Base-by-base conservation (phyloP, 2,329 filamentous ascomycete genomes). In the Colletotrichum siamense region DNA sequence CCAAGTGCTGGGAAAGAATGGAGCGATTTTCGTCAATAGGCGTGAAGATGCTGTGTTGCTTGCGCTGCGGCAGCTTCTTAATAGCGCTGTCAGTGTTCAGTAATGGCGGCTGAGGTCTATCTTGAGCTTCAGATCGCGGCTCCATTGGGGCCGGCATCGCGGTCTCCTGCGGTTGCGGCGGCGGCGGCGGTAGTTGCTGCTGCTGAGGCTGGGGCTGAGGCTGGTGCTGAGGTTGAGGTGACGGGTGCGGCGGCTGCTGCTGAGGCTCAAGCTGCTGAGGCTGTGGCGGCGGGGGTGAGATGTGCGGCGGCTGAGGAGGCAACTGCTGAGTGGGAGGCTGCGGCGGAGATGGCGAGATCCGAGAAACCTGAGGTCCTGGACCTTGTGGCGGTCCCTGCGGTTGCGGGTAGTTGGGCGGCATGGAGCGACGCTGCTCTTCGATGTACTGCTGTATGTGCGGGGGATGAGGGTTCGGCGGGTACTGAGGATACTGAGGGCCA, bases 21-120 rank as follows among this genome's bases (percentile, higher is more conserved):
- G 96, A 98, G 65, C 95, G 92, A 80, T 94, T 96, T 83, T 98
- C 96, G 81, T 99, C 97, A 78, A 99, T 98, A 0, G 97, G 97
- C 0, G 97, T 99, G 83, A 99, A 99, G 76, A 99, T 99, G 84
- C 96, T 98, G 82, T 96, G 94, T 26, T 94, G 94, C 83, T 96
- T 96, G 39, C 95, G 93, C 81, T 94, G 94, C 3, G 94, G 93
- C 78, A 95, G 87, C 79, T 91, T 92, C 84, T 91, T 91, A 77
- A 92, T 89, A 22, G 87, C 87, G 44, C 85, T 84, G 65, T 88
- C 88, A 8, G 87, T 91, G 79, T 90, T 90, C 69, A 90, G 82
- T 59, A 89, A 80, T 10, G 86, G 89, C 39, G 87, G 85, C 75
- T 87, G 85, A 5, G 86, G 85, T 44, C 87, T 84, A 18, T 89